Conservation (phyloP, 73 alveolate genomes). For the Stentor coeruleus region DNA sequence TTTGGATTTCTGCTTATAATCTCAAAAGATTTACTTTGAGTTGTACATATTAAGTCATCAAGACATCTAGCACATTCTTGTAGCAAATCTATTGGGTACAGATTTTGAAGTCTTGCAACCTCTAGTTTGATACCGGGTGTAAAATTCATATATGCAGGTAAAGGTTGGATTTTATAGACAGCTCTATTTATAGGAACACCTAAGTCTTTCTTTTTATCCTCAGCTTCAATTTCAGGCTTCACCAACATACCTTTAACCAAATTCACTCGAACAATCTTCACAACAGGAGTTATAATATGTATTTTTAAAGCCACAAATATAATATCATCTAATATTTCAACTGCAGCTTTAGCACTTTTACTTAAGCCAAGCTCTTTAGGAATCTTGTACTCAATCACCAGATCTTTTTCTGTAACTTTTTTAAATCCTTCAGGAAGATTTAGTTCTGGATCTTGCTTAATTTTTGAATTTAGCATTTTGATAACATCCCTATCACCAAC, state of each 20-base stretch:
- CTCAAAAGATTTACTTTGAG: neutral
- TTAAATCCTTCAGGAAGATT: slow-evolving; percentile 76
- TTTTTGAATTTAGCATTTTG: slow-evolving; percentile 50
- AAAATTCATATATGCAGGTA: slow-evolving; percentile 8
- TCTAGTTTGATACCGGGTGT: slow-evolving; percentile 3
- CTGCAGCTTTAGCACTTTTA: neutral
- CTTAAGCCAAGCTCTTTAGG: slow-evolving; percentile 38
- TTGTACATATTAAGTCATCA: slow-evolving; percentile 6
- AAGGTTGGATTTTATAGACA: neutral
- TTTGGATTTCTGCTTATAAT: slow-evolving; percentile 16
- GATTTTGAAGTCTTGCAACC: neutral
- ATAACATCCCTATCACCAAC: slow-evolving; percentile 59
- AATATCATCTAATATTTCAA: slow-evolving; percentile 37
- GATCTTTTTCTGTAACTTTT: slow-evolving; percentile 50
- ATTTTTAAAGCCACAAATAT: slow-evolving; percentile 31
- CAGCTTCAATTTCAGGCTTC: neutral
- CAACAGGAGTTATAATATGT: slow-evolving; percentile 13
- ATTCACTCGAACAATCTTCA: neutral
- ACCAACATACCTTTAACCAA: neutral
- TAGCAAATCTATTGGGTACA: slow-evolving; percentile 1
- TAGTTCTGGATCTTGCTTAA: slow-evolving; percentile 50
- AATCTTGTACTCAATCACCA: slow-evolving; percentile 38
- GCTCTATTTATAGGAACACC: slow-evolving; percentile 16
- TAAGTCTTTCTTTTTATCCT: slow-evolving; percentile 3
- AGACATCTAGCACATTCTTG: slow-evolving; percentile 22